Evolutionary conservation across 1,139 yeast species (phyloP).

Genomic region (Kurtzmaniella quercitrusa): DNA sequence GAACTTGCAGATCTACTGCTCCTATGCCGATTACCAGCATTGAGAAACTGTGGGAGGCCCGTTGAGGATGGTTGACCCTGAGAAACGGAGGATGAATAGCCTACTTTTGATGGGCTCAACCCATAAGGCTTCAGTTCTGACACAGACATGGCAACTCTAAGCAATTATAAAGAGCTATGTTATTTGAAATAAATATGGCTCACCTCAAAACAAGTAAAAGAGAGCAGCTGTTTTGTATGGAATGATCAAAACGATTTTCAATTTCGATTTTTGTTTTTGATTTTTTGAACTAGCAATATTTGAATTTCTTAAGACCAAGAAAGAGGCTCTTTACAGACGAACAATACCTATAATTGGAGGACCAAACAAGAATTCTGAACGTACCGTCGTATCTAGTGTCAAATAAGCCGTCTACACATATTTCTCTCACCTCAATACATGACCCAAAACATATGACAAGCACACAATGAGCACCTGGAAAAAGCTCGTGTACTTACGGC

Average conservation of each 20-base stretch:
- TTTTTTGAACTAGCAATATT: too few relatives aligned
- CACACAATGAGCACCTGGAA: conserved; percentile 54
- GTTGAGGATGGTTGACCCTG: not conserved
- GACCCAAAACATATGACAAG: not conserved
- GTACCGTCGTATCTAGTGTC: too few relatives aligned
- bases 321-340: too few relatives aligned
- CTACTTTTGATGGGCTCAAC: not conserved
- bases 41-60: not conserved
- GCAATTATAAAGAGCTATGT: not conserved
- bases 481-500: conserved; percentile 81
- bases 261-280: too few relatives aligned
- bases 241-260: too few relatives aligned
- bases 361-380: too few relatives aligned
- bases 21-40: not conserved
- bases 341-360: too few relatives aligned
- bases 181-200: conserved; percentile 1
- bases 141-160: not conserved
- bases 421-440: not conserved
- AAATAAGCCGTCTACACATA: too few relatives aligned
- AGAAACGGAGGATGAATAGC: not conserved
- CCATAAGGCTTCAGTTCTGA: not conserved
- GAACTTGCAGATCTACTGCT: conserved; percentile 1
- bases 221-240: too few relatives aligned
- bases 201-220: too few relatives aligned
- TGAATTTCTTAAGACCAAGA: too few relatives aligned